Conservation (phyloP, 2,329 filamentous ascomycete species). For the Dissoconium aciculare region DNA sequence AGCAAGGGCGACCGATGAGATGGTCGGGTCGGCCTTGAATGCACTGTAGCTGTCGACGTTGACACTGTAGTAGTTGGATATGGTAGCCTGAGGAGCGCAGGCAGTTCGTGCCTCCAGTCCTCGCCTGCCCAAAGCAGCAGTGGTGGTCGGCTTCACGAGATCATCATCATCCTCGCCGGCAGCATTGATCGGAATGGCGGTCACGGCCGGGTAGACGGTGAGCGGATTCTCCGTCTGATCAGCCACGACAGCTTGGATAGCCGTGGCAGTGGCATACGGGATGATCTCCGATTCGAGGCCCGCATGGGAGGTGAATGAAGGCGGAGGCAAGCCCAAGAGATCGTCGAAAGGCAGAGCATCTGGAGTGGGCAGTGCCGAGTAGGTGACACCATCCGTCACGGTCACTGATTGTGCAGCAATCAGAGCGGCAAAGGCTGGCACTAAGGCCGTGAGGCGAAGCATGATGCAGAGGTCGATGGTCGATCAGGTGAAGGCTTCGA, state of each 20-base stretch:
- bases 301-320: conserved; percentile 5
- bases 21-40: neutral
- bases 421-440: conserved; percentile 4
- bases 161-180: conserved; percentile 4
- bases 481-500: neutral
- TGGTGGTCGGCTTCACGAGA: conserved; percentile 1
- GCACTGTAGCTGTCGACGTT: neutral
- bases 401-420: conserved; percentile 1
- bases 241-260: conserved; percentile 3
- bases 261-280: conserved; percentile 5
- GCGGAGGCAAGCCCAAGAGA: conserved; percentile 4
- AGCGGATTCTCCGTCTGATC: conserved; percentile 5
- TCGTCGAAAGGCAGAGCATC: conserved; percentile 7
- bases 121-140: conserved; percentile 4
- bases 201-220: conserved; percentile 5
- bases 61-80: conserved; percentile 1
- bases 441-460: neutral
- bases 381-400: conserved; percentile 1
- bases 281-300: conserved; percentile 4
- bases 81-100: conserved; percentile 5
- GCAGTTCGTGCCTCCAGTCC: conserved; percentile 4
- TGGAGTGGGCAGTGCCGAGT: conserved; percentile 3
- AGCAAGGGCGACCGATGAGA: conserved; percentile 1
- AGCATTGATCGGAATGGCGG: conserved; percentile 4
- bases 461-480: neutral